Base-by-base conservation (phyloP, 169 alveolate genomes). In the Perkinsus marinus region DNA sequence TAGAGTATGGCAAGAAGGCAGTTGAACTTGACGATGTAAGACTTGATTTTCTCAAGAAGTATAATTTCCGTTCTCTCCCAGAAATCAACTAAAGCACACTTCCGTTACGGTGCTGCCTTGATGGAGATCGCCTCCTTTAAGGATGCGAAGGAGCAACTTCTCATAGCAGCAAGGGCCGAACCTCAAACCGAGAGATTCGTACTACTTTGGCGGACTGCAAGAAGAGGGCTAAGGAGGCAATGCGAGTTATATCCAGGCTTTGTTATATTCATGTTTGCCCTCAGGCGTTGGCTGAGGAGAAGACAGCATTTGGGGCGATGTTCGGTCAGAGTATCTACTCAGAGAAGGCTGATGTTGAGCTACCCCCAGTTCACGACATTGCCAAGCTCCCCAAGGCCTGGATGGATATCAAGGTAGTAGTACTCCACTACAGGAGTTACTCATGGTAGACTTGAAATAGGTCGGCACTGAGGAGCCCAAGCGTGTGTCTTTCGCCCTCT, bases 401-500 rank as follows among this genome's bases (percentile, higher is more conserved):
- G 79, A 57, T 57, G 79, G 79, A 57, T 16, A 57, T 57, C 79
- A 57, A 57, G 79, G 79, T 57, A 16, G 22, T 57, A 6, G 46
- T 10, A 41, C 46, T 41, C 10, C 19, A 6, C 46, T 41, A 41
- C 46, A 41, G 19, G 19, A 3, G 19, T 41, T 41, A 3, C 46
- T 6, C 46, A 10, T 41, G n/a, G n/a, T n/a, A n/a, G n/a, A n/a
- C n/a, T n/a, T n/a, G n/a, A n/a, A n/a, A n/a, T 41, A 95, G 36
- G 92, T 95, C 90, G 97, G 96, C 69, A 92, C 94, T 57, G 94
- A 93, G 68, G 92, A 90, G 37, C 97, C 97, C n/a, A 98, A 98
- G 91, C 96, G 99, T 90, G 95, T 98, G 69, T 97, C 94, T 5
- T 95, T 98, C 92, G 99, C 97, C 57, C 95, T 98, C 68, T 98